Evolutionary conservation across 2,329 filamentous ascomycete species (phyloP).

Genomic region (Xylaria sp.): DNA sequence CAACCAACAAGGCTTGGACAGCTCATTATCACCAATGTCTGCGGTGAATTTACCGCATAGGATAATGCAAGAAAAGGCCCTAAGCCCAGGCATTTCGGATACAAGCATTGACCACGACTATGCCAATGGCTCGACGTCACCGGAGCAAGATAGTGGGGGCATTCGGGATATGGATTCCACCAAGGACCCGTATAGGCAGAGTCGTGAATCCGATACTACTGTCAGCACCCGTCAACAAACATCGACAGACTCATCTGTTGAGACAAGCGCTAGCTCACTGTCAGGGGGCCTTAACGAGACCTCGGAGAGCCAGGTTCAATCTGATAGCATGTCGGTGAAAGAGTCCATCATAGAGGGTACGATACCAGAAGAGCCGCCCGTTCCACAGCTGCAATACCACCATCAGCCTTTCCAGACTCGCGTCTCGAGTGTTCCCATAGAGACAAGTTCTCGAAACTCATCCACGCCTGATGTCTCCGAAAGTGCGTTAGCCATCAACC

Average conservation of each 20-base stretch:
- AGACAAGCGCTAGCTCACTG: slow-evolving; percentile 62
- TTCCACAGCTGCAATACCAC: slow-evolving; percentile 67
- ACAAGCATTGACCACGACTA: slow-evolving; percentile 26
- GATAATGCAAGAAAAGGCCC: slow-evolving; percentile 30
- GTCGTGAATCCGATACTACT: slow-evolving; percentile 60
- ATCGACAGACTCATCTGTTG: slow-evolving; percentile 59
- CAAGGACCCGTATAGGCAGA: slow-evolving; percentile 51
- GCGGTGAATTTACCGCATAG: slow-evolving; percentile 33
- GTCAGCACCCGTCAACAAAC: slow-evolving; percentile 55
- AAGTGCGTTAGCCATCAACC: slow-evolving; percentile 57
- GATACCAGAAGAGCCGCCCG: slow-evolving; percentile 48
- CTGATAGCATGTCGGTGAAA: slow-evolving; percentile 53
- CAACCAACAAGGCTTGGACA: slow-evolving; percentile 26
- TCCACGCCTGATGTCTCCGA: slow-evolving; percentile 61
- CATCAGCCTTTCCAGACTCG: slow-evolving; percentile 55
- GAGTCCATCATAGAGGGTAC: slow-evolving; percentile 57
- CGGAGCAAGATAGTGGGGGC: slow-evolving; percentile 30
- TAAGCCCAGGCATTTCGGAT: slow-evolving; percentile 25
- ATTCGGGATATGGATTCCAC: slow-evolving; percentile 28
- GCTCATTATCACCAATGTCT: slow-evolving; percentile 29
- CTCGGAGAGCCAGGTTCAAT: slow-evolving; percentile 48
- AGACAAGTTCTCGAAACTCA: slow-evolving; percentile 49
- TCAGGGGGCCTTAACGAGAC: slow-evolving; percentile 56
- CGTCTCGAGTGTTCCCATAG: slow-evolving; percentile 51
- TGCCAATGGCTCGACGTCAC: slow-evolving; percentile 12